Conservation (phyloP, 176 grass and related monocot species). For the Areca catechu region DNA sequence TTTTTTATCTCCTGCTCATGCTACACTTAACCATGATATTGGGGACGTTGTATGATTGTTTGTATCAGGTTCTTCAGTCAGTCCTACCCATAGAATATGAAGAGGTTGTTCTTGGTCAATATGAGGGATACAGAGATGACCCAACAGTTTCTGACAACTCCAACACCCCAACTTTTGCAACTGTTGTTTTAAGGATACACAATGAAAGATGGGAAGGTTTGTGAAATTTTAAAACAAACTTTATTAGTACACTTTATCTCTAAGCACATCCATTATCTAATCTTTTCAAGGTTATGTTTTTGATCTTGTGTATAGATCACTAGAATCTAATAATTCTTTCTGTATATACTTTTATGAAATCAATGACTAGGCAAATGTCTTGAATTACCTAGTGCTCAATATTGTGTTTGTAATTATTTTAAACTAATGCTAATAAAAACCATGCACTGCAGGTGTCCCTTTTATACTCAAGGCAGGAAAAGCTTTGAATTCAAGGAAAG, state of each 20-base stretch:
- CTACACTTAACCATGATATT: conserved; percentile 3
- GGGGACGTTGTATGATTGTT: neutral
- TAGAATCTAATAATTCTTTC: too few relatives aligned
- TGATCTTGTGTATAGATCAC: too few relatives aligned
- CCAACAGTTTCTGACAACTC: conserved; percentile 89
- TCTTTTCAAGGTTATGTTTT: too few relatives aligned
- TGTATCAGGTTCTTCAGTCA: conserved; percentile 83
- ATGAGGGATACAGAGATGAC: conserved; percentile 93
- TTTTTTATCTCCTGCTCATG: neutral
- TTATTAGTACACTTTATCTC: neutral
- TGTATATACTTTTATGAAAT: too few relatives aligned
- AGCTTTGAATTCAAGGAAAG: conserved; percentile 90
- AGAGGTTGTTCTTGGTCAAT: conserved; percentile 96
- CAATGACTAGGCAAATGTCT: too few relatives aligned
- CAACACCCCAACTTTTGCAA: conserved; percentile 96
- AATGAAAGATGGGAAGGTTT: conserved; percentile 99
- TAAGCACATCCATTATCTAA: too few relatives aligned
- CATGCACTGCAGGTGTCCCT: conserved; percentile 68
- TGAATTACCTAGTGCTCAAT: neutral
- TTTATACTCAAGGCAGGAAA: conserved; percentile 99
- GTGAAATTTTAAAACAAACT: neutral
- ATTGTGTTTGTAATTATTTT: conserved; percentile 7
- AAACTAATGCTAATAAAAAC: conserved; percentile 20
- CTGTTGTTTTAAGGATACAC: conserved; percentile 73
- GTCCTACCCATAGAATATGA: conserved; percentile 75